These are phyloP conservation scores for Trametes meyenii DNA, from an alignment of 768 basidiomycete species.

Conservation along the genomic window DNA sequence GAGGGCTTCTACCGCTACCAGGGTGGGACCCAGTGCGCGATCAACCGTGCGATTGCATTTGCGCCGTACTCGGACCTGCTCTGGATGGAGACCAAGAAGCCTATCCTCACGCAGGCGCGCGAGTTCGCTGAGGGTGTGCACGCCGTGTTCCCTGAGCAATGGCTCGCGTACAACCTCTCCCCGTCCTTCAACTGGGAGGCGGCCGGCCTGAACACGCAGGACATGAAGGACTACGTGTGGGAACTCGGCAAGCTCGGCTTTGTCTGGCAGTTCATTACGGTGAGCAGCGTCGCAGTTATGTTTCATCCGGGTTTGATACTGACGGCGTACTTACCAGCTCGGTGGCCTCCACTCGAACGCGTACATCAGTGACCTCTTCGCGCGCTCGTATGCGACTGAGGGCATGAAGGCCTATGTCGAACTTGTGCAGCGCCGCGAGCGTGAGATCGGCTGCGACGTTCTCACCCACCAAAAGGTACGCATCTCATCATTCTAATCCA, in stretches of 20 bases:
- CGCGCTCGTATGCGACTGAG: slow-evolving; percentile 83
- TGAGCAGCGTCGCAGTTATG: slow-evolving; percentile 41
- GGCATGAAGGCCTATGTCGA: slow-evolving; percentile 99
- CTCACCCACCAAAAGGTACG: slow-evolving; percentile 93
- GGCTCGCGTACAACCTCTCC: slow-evolving; percentile 95
- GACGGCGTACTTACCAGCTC: slow-evolving; percentile 54
- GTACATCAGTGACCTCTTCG: slow-evolving; percentile 94
- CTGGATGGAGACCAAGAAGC: slow-evolving; percentile 98
- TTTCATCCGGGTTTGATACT: slow-evolving; percentile 5
- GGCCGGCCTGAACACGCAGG: slow-evolving; percentile 81
- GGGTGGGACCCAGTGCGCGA: slow-evolving; percentile 92
- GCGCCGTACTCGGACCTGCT: slow-evolving; percentile 91
- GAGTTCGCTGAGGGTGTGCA: slow-evolving; percentile 93
- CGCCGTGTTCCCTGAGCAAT: slow-evolving; percentile 80
- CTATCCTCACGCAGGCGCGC: slow-evolving; percentile 87
- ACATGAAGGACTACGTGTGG: slow-evolving; percentile 92
- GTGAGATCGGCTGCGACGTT: slow-evolving; percentile 93
- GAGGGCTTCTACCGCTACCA: slow-evolving; percentile 98
- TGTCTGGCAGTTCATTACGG: slow-evolving; percentile 99
- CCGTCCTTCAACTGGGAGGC: slow-evolving; percentile 96
- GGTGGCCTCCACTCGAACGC: slow-evolving; percentile 97
- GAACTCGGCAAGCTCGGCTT: slow-evolving; percentile 94
- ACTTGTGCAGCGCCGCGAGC: slow-evolving; percentile 88
- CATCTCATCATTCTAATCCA: background rate
- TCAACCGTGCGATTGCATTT: slow-evolving; percentile 90